phyloP scores from a whole-genome alignment of 164 flowering plant genomes.

The Annona squamosa region DNA sequence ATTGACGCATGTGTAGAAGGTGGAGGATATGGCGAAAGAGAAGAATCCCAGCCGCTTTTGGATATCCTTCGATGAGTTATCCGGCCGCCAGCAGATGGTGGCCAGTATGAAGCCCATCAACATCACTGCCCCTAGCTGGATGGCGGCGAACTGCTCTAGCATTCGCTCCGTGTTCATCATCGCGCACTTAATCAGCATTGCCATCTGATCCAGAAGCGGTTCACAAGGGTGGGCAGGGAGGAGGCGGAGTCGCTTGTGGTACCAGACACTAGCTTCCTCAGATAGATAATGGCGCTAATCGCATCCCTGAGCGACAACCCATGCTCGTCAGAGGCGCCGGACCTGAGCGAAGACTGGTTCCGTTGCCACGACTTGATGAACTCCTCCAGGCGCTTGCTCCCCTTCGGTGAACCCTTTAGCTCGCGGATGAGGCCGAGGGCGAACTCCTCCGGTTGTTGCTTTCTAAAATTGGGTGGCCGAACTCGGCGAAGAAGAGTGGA shows the following conservation, averaged over 20 bases:
- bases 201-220: conserved; percentile 64
- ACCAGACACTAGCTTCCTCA: conserved; percentile 82
- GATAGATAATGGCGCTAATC: conserved; percentile 61
- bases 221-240: conserved; percentile 55
- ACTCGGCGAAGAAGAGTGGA: conserved; percentile 52
- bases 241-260: conserved; percentile 21
- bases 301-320: conserved; percentile 57
- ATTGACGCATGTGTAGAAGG: conserved; percentile 91
- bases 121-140: conserved; percentile 61
- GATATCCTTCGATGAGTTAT: conserved; percentile 73
- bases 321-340: background rate
- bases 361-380: conserved; percentile 63
- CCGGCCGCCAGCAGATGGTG: conserved; percentile 74
- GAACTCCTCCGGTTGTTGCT: conserved; percentile 71
- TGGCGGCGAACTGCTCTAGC: conserved; percentile 62
- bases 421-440: conserved; percentile 79
- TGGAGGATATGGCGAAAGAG: conserved; percentile 97
- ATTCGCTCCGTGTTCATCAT: conserved; percentile 47
- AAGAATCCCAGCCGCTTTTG: conserved; percentile 84
- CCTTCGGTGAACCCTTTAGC: conserved; percentile 52
- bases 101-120: conserved; percentile 83
- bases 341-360: background rate
- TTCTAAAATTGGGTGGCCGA: conserved; percentile 71
- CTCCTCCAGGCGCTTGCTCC: conserved; percentile 52
- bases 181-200: conserved; percentile 47